Evolutionary conservation across 192 early-diverging fungal genomes (phyloP).

Genomic region (Linnemannia schmuckeri): DNA sequence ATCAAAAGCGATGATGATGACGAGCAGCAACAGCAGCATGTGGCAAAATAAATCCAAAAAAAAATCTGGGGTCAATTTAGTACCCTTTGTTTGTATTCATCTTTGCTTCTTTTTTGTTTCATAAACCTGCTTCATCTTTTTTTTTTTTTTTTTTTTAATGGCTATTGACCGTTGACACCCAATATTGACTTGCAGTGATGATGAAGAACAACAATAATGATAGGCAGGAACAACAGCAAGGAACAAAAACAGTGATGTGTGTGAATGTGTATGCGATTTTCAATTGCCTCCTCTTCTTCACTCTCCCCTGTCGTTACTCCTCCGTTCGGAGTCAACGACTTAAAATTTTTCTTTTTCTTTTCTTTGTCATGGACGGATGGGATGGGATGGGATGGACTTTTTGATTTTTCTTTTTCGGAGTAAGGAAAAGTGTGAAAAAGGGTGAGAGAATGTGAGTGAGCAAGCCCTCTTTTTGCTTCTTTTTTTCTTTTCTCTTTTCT

Average conservation of each 20-base stretch:
- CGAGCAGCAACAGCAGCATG: not conserved
- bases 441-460: not conserved
- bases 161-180: too few species aligned
- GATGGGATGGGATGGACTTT: too few species aligned
- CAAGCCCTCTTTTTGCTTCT: not conserved
- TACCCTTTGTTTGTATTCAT: not conserved
- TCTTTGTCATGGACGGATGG: too few species aligned
- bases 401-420: conserved; percentile 3
- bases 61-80: not conserved
- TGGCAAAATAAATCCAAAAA: not conserved
- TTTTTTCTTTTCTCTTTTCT: not conserved
- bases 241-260: too few species aligned
- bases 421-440: not conserved
- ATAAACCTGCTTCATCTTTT: not conserved
- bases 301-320: not conserved
- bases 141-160: not conserved
- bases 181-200: too few species aligned
- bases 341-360: too few species aligned
- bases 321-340: too few species aligned
- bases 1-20: not conserved
- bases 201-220: too few species aligned
- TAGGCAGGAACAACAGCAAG: too few species aligned
- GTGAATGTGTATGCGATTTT: too few species aligned
- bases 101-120: conserved; percentile 3
- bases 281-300: not conserved